These are phyloP conservation scores for Gossypium gossypioides DNA, from an alignment of 441 rosid genomes.

Conservation along the genomic window DNA sequence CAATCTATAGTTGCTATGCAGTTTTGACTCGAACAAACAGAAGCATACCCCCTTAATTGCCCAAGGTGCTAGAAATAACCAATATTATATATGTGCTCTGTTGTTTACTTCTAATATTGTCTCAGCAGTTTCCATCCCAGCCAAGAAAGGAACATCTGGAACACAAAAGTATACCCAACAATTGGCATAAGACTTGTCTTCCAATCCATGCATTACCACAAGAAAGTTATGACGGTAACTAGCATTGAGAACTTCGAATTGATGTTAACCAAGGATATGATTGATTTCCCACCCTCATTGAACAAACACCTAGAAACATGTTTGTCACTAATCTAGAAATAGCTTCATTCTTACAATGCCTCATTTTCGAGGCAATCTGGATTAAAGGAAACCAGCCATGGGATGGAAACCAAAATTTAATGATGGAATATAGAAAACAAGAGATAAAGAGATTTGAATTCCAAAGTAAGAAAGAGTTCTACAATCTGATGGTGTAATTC, in stretches of 20 bases:
- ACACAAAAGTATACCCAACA: not conserved
- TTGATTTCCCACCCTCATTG: not conserved
- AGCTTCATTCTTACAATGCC: not conserved
- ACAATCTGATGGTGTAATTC: not conserved
- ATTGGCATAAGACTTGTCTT: not conserved
- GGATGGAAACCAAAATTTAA: not conserved
- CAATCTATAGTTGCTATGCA: not conserved
- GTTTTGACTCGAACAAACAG: not conserved
- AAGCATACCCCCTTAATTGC: not conserved
- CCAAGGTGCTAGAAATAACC: not conserved
- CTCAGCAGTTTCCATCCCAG: not conserved
- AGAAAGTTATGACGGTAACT: not conserved
- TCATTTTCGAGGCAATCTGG: not conserved
- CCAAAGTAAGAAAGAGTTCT: not conserved
- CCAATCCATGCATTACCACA: not conserved
- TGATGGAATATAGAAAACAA: not conserved
- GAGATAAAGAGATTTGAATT: not conserved
- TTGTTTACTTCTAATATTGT: not conserved
- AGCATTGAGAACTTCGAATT: not conserved
- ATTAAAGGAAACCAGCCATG: not conserved
- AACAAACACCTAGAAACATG: not conserved
- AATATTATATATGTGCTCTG: not conserved
- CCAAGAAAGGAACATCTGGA: not conserved
- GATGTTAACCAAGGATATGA: not conserved
- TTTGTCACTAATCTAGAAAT: not conserved